A percentile compares a stretch with the other conserved stretches of the same genome.
Evolutionary conservation across 78 protist genomes (phyloP).

Genomic region (Dictyostelium firmibasis): DNA sequence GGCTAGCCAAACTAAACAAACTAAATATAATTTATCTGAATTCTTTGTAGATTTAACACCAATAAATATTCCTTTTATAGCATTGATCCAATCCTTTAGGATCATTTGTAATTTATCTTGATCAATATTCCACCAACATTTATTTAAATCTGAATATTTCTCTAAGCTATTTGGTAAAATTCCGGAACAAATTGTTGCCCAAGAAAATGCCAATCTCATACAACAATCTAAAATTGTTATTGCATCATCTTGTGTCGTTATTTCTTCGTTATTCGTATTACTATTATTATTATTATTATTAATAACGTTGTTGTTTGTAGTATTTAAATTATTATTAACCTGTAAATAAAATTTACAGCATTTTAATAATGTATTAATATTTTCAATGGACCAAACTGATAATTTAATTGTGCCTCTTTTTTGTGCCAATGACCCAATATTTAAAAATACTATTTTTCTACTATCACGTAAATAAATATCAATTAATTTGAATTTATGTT

Average conservation of each 20-base stretch:
- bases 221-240: slow-evolving; percentile 50
- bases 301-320: neutral
- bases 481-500: slow-evolving; percentile 49
- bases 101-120: neutral
- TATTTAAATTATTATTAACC: neutral
- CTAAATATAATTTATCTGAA: slow-evolving; percentile 31
- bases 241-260: neutral
- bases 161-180: neutral
- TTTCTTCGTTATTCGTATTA: neutral
- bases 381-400: slow-evolving; percentile 26
- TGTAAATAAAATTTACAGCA: slow-evolving; percentile 33
- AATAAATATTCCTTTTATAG: slow-evolving; percentile 14
- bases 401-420: neutral
- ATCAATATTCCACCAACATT: slow-evolving; percentile 36
- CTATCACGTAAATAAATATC: slow-evolving; percentile 50
- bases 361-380: slow-evolving; percentile 8
- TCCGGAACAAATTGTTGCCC: slow-evolving; percentile 21
- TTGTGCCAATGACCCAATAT: neutral
- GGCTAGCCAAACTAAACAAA: slow-evolving; percentile 60
- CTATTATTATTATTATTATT: neutral
- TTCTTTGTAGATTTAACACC: neutral
- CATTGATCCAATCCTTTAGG: slow-evolving; percentile 15
- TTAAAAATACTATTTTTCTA: slow-evolving; percentile 42
- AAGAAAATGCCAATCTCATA: slow-evolving; percentile 47
- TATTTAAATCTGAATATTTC: neutral